Evolutionary conservation across 331 rosid genomes (phyloP).

Genomic region (Quercus tomentella): DNA sequence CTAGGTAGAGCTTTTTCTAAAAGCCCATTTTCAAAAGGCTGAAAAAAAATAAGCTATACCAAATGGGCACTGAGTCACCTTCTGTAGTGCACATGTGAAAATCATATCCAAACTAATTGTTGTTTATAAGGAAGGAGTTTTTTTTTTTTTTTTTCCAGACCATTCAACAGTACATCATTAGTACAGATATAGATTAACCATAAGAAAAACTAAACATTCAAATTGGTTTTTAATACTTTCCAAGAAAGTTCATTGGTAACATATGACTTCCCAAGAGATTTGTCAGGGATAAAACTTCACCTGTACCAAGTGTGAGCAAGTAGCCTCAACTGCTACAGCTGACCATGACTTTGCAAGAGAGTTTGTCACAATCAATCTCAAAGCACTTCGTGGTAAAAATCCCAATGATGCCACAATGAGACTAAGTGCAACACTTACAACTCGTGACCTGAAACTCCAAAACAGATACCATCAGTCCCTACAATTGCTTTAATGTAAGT

Average conservation of each 20-base stretch:
- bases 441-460: constrained; percentile 53
- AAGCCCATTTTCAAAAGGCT: too few species aligned
- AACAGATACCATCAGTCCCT: constrained; percentile 15
- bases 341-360: constrained; percentile 80
- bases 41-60: too few species aligned
- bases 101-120: background rate
- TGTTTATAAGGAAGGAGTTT: too few species aligned
- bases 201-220: background rate
- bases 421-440: constrained; percentile 47
- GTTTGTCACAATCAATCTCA: constrained; percentile 48
- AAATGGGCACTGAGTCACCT: background rate
- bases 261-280: constrained; percentile 2
- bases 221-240: background rate
- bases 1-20: too few species aligned
- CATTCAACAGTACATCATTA: background rate
- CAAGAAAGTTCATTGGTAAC: constrained; percentile 2
- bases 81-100: background rate
- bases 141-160: background rate
- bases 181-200: constrained; percentile 1
- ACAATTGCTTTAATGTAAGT: constrained; percentile 1
- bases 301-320: constrained; percentile 85
- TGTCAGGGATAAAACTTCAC: constrained; percentile 32
- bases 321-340: constrained; percentile 61
- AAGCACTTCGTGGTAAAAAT: constrained; percentile 48
- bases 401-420: constrained; percentile 53